Evolutionary conservation across 2,329 filamentous ascomycete species (phyloP).

Genomic region (Stagonosporopsis tanaceti): DNA sequence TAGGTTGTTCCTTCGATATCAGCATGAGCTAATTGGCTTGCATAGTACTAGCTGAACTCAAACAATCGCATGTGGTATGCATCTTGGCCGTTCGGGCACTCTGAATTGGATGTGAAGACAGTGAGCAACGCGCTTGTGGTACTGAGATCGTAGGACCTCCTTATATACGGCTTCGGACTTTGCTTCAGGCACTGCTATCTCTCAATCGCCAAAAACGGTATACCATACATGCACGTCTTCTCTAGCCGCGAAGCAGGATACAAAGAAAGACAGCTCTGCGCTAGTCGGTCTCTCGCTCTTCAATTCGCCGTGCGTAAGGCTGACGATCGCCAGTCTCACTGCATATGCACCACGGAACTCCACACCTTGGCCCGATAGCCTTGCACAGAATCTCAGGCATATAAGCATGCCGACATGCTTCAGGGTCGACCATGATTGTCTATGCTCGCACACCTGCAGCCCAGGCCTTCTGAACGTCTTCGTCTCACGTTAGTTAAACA

Average conservation of each 20-base stretch:
- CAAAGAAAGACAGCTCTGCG: neutral
- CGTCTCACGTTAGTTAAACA: neutral
- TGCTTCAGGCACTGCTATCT: neutral
- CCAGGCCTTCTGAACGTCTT: neutral
- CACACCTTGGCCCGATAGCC: constrained; percentile 3
- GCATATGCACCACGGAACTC: constrained; percentile 17
- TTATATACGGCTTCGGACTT: neutral
- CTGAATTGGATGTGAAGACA: neutral
- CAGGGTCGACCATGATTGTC: too few relatives aligned
- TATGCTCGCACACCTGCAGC: neutral
- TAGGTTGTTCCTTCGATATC: neutral
- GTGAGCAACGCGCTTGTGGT: neutral
- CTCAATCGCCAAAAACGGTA: neutral
- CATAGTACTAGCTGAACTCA: constrained; percentile 1
- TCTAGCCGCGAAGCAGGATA: neutral
- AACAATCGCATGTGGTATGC: neutral
- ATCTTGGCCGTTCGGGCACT: neutral
- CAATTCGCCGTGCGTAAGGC: constrained; percentile 2
- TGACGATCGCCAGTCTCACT: constrained; percentile 3
- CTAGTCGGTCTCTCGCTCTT: constrained; percentile 7
- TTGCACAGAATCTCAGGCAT: neutral
- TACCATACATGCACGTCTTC: neutral
- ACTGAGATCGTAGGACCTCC: neutral
- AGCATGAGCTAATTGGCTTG: neutral
- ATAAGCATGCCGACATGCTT: neutral